These are phyloP conservation scores for Speleostelium caveatum DNA, from an alignment of 78 protist species.

Conservation along the genomic window DNA sequence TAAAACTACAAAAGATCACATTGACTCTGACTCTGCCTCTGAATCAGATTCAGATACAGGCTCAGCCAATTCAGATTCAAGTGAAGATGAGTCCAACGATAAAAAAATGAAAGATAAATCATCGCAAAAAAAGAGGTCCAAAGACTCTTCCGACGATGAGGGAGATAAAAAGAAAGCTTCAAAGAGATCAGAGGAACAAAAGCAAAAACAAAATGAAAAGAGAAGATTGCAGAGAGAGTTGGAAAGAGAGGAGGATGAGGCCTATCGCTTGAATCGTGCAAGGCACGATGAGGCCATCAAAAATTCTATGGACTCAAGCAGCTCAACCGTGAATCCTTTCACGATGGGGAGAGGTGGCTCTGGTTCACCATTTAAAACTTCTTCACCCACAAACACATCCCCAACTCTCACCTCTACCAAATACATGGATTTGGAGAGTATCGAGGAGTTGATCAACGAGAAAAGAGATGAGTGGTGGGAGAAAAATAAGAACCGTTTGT, in stretches of 20 bases:
- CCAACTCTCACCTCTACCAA: neutral
- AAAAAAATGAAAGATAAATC: too few relatives aligned
- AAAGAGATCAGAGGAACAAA: neutral
- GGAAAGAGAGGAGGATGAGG: conserved; percentile 1
- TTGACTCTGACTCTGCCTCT: too few relatives aligned
- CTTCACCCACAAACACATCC: neutral
- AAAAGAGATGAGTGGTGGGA: conserved; percentile 34
- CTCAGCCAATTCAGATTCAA: neutral
- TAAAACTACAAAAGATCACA: neutral
- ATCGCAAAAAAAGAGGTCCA: too few relatives aligned
- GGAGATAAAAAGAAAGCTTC: neutral
- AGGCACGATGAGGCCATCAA: conserved; percentile 1
- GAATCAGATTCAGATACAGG: neutral
- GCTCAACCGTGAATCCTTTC: neutral
- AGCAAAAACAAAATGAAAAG: neutral
- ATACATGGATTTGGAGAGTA: conserved; percentile 1
- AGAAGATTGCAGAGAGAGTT: neutral
- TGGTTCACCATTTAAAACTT: too few relatives aligned
- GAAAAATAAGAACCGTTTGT: conserved; percentile 4
- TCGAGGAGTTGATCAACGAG: conserved; percentile 8
- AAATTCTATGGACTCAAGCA: neutral
- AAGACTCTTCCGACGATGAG: neutral
- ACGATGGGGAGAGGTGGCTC: neutral
- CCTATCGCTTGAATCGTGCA: neutral
- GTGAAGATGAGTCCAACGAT: too few relatives aligned